Evolutionary conservation across 805 yeast species (phyloP), one percentile per base, ranked within the genome.

Genomic region (Teunomyces gatunensis): DNA sequence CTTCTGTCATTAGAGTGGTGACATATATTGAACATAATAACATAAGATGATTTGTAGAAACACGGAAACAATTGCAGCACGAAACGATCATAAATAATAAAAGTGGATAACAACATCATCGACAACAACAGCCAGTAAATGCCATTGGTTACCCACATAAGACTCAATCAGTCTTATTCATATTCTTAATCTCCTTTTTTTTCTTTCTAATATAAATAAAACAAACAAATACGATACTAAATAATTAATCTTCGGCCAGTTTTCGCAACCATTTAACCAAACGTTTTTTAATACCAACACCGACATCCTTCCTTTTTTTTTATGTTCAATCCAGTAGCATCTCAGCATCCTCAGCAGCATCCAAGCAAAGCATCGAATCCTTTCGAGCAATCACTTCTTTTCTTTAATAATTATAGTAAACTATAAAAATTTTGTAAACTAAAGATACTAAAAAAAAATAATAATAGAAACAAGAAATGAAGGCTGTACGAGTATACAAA

Each of bases 401-500:
- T 21, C 27, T 39, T 39, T 39, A 11, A 18, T 15, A 21, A 32
- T 42, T 42, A 30, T 21, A 37, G 25, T 37, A 13, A 15, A 37
- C 40, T 37, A 37, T 30, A 32, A 30, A 40, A 20, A 13, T 13
- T 17, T 28, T 20, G 37, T 32, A 42, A 39, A 42, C 28, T 21
- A 42, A 42, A 32, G 37, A 42, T 30, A 29, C 29, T 42, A 29
- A 30, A 41, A 25, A 23, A 25, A 32, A 30, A 32, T 25, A 30
- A 21, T 32, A 20, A 29, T 20, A 42, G 32, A 42, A 30, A 13
- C 44, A 30, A 21, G 37, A 42, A 42, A 42, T 30, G 18, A 42
- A 42, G 40, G 40, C 40, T 37, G 18, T 37, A 37, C 40, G 40
- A 37, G 40, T 37, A 37, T 35, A 35, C 25, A 37, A 37, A 20